Base-by-base conservation (phyloP, 371 early-diverging fungal genomes). In the Zychaea mexicana region DNA sequence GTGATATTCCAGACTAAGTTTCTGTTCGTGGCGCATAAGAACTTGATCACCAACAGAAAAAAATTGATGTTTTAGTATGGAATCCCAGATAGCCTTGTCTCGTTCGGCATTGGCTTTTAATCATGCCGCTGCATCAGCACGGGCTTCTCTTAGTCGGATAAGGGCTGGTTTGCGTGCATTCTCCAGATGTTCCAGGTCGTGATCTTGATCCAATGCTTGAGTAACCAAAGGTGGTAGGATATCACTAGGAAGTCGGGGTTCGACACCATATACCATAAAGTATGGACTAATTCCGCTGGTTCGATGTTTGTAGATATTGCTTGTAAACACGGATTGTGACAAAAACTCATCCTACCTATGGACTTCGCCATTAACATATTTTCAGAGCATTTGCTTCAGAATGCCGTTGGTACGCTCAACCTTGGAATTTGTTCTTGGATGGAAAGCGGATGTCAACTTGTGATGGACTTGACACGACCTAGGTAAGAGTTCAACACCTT, bases 41-140 rank as follows among this genome's bases (percentile, higher is more conserved):
- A 68, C 69, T 10, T 58, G 27, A 26, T 68, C 60, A 49, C 64
- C 69, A 52, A 61, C 28, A 7, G 47, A 30, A 22, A 68, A 68
- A 13, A 12, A 31, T 19, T 45, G 42, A 2, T 7, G 26, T n/a
- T 57, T 27, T 0, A 70, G 33, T 1, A 28, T 36, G 0, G 64
- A 45, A 52, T 70, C 70, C 70, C 70, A 74, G 2, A 39, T 21
- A 3, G 7, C 64, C 52, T 74, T 69, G 55, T 73, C 74, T 24
- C 61, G 30, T n/a, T 62, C 39, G 1, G 56, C 59, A 19, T 52
- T 32, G 9, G 57, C 27, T 22, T 55, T 26, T 19, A 54, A n/a
- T 17, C 57, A 6, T 17, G 12, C 1, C 13, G 12, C 45, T 2
- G 56, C 56, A 21, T 42, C 27, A 21, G 57, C 63, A 15, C 63